Evolutionary conservation across 139 green algal species (phyloP).

Genomic region (Gonium pectorale): DNA sequence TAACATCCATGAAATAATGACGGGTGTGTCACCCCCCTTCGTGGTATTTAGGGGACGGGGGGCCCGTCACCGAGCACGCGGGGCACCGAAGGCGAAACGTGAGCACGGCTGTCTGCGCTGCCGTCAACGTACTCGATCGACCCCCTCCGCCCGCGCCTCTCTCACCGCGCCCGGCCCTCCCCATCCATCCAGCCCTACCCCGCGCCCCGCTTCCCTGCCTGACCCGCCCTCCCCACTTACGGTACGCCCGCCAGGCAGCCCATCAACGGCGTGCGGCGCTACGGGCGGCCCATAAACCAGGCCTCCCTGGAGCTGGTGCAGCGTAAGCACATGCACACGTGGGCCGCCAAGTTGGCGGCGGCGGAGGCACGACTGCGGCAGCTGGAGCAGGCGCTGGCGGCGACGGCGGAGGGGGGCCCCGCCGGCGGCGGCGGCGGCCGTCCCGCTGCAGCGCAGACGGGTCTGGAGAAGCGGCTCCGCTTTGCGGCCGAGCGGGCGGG

Average conservation of each 20-base stretch:
- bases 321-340: slow-evolving; percentile 35
- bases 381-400: neutral
- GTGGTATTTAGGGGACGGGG: too few species aligned
- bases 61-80: too few species aligned
- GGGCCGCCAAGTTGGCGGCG: neutral
- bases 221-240: neutral
- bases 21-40: too few species aligned
- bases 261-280: slow-evolving; percentile 45
- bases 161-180: too few species aligned
- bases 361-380: slow-evolving; percentile 1
- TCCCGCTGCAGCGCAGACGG: neutral
- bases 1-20: too few species aligned
- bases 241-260: neutral
- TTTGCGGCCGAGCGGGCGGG: too few species aligned
- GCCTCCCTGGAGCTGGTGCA: slow-evolving; percentile 53
- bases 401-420: neutral
- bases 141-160: too few species aligned
- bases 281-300: slow-evolving; percentile 54
- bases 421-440: neutral
- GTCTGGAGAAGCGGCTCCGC: too few species aligned
- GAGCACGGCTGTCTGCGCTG: too few species aligned
- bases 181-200: neutral
- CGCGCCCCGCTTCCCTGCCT: neutral
- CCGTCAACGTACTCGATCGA: too few species aligned
- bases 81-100: too few species aligned